Base-by-base conservation (phyloP, 2,329 filamentous ascomycete species). In the Nemania sp. region DNA sequence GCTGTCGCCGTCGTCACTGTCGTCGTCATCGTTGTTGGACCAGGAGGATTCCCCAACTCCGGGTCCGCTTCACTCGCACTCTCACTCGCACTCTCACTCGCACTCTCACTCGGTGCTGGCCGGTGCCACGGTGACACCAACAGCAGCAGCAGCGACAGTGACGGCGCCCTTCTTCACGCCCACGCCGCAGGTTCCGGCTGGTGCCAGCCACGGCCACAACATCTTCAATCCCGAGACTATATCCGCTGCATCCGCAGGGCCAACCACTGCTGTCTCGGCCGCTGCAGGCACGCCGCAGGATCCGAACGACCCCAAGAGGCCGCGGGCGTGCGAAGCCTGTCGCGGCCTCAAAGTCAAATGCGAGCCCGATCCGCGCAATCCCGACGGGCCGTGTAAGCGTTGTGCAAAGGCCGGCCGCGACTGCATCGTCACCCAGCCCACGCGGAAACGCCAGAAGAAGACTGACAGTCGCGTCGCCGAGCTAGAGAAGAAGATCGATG, bases 401-500 rank as follows among this genome's bases (percentile, higher is more conserved):
- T 96, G 91, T 70, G 81, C 82, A 45, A 96, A 95, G 73, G 89
- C 90, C 2, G 83, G 85, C n/a, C 79, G 91, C 31, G 78, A 79
- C 59, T 96, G 91, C 68, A 75, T 92, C 34, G 86, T 92, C 57
- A 95, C 90, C 1, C 83, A 85, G 59, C 90, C 81, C 12, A 83
- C 78, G 24, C 71, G 90, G 34, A 96, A 95, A 73, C 80, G 91
- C 39, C 90, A 93, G 75, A 96, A 93, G 77, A 96, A 96, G 78
- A 91, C 90, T 49, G 92, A 96, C 69, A 93, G 85, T 61, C 81
- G 91, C 46, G 91, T 97, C 11, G 88, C 91, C 7, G 91, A 96
- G 75, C 78, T 97, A 46, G 91, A 96, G 77, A 91, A 88, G 77
- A 95, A 95, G 76, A 93, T 96, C 60, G 91, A 96, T 75, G 89